Evolutionary conservation across 495 filamentous ascomycete genomes (phyloP).

Genomic region (Talaromyces adpressus): DNA sequence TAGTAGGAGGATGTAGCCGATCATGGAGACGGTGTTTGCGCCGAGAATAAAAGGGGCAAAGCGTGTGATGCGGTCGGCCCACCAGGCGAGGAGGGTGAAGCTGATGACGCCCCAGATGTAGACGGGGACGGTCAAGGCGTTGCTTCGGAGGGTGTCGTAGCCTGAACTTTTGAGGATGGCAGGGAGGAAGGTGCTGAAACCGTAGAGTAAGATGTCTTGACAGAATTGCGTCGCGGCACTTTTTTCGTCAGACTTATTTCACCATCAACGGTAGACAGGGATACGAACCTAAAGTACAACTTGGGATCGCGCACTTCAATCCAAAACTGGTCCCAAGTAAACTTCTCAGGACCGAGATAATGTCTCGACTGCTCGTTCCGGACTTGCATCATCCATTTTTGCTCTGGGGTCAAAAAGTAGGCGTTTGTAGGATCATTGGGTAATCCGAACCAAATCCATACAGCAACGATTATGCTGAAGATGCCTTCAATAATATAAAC

Average conservation of each 20-base stretch:
- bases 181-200: slow-evolving; percentile 54
- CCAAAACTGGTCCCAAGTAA: slow-evolving; percentile 44
- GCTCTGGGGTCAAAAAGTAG: slow-evolving; percentile 43
- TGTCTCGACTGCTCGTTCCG: slow-evolving; percentile 32
- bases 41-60: slow-evolving; percentile 34
- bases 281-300: slow-evolving; percentile 20
- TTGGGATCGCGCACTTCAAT: slow-evolving; percentile 35
- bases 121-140: slow-evolving; percentile 40
- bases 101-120: slow-evolving; percentile 37
- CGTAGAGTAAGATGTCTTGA: slow-evolving; percentile 49
- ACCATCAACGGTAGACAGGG: background rate
- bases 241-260: background rate
- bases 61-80: slow-evolving; percentile 31
- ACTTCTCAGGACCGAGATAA: slow-evolving; percentile 43
- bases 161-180: slow-evolving; percentile 47
- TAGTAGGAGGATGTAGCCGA: slow-evolving; percentile 47
- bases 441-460: slow-evolving; percentile 47
- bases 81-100: slow-evolving; percentile 33
- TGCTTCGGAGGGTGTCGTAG: slow-evolving; percentile 39
- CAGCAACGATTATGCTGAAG: slow-evolving; percentile 40
- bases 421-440: slow-evolving; percentile 49
- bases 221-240: slow-evolving; percentile 45
- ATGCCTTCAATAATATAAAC: slow-evolving; percentile 51
- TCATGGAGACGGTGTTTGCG: slow-evolving; percentile 38
- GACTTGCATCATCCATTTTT: slow-evolving; percentile 44